phyloP scores from a whole-genome alignment of 2,329 filamentous ascomycete genomes.

The Epichloe bromicola region DNA sequence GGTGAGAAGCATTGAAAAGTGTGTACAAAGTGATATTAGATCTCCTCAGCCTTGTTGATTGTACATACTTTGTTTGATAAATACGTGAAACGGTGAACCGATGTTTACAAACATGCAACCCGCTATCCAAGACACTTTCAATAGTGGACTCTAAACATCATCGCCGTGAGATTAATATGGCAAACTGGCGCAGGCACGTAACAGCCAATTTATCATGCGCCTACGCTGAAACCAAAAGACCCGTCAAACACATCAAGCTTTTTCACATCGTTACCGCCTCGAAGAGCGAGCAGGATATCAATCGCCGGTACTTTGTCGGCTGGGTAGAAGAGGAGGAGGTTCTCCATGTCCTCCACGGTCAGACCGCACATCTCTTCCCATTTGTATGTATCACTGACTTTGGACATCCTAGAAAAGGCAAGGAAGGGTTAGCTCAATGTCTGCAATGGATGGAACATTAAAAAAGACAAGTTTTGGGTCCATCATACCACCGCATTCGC shows the following conservation, averaged over 20 bases:
- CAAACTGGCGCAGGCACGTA: background rate
- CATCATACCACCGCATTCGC: constrained; percentile 71
- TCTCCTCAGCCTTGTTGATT: too few relatives aligned
- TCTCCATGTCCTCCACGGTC: constrained; percentile 73
- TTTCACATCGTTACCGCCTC: constrained; percentile 29
- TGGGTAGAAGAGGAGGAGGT: constrained; percentile 63
- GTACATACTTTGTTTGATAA: too few relatives aligned
- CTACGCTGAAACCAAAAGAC: constrained; percentile 46
- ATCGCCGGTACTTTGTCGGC: constrained; percentile 41
- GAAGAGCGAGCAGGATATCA: constrained; percentile 41
- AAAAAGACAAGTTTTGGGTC: background rate
- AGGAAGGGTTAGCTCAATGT: background rate
- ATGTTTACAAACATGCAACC: too few relatives aligned
- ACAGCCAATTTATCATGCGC: constrained; percentile 15
- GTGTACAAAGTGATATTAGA: too few relatives aligned
- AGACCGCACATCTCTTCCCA: constrained; percentile 76
- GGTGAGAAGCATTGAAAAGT: too few relatives aligned
- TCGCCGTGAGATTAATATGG: background rate
- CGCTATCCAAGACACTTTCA: too few relatives aligned
- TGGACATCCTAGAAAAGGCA: constrained; percentile 62
- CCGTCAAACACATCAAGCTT: constrained; percentile 45
- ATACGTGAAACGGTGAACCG: background rate
- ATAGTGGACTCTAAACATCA: too few relatives aligned
- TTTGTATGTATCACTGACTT: constrained; percentile 75
- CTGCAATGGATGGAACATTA: background rate